Evolutionary conservation across 768 basidiomycete species (phyloP).

Genomic region (Lentinula raphanica): DNA sequence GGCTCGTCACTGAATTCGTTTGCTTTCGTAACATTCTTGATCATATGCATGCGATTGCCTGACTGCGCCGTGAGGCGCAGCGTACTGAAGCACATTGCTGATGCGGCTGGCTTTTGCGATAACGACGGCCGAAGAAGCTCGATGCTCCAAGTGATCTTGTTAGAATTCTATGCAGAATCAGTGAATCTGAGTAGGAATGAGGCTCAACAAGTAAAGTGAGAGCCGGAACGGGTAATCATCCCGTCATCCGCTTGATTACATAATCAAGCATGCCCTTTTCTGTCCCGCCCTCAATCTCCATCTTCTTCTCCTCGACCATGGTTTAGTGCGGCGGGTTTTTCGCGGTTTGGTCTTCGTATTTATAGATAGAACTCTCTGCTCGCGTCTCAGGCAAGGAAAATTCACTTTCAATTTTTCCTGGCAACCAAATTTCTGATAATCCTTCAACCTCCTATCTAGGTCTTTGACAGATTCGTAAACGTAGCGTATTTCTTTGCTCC

Average conservation of each 20-base stretch:
- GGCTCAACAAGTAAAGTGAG: not conserved
- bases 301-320: not conserved
- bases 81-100: too few species aligned
- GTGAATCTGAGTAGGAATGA: not conserved
- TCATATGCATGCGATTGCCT: too few species aligned
- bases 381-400: not conserved
- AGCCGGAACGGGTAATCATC: not conserved
- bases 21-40: too few species aligned
- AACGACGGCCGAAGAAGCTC: too few species aligned
- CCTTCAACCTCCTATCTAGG: conserved; percentile 4
- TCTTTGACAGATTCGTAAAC: conserved; percentile 1
- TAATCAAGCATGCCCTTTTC: not conserved
- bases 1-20: too few species aligned
- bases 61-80: too few species aligned
- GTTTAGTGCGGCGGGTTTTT: not conserved
- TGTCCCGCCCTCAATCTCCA: not conserved
- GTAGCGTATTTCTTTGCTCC: not conserved
- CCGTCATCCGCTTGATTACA: not conserved
- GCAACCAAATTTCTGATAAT: not conserved
- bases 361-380: not conserved
- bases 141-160: too few species aligned
- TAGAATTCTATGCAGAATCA: not conserved
- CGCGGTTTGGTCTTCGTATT: not conserved
- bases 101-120: too few species aligned
- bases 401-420: not conserved